Evolutionary conservation across 2,329 filamentous ascomycete genomes (phyloP).

Genomic region (Aspergillus piperis): DNA sequence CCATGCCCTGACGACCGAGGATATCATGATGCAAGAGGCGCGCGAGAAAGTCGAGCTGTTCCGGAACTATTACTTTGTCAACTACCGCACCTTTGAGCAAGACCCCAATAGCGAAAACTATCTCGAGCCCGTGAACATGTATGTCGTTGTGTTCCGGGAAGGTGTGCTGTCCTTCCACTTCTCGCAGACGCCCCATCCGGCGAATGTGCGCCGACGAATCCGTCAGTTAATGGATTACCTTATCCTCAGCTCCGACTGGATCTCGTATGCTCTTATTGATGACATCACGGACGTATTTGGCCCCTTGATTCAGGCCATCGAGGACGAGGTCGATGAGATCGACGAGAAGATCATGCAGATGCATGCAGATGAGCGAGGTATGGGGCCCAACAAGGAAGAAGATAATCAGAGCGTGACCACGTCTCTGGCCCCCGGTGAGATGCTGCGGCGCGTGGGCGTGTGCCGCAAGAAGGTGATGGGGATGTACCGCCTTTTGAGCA

Average conservation of each 20-base stretch:
- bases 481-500: constrained; percentile 86
- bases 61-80: constrained; percentile 97
- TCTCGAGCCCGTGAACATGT: constrained; percentile 95
- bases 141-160: constrained; percentile 93
- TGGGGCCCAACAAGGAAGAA: constrained; percentile 37
- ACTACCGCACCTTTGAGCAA: constrained; percentile 96
- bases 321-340: constrained; percentile 95
- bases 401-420: constrained; percentile 34
- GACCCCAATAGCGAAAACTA: constrained; percentile 87
- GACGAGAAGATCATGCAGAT: constrained; percentile 86
- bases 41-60: constrained; percentile 98
- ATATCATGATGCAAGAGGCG: constrained; percentile 96
- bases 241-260: constrained; percentile 93
- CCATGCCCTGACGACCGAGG: constrained; percentile 90
- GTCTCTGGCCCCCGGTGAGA: constrained; percentile 65
- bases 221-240: constrained; percentile 93
- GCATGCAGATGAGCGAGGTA: constrained; percentile 59
- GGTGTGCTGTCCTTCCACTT: constrained; percentile 97
- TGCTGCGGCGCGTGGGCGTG: constrained; percentile 89
- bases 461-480: constrained; percentile 98
- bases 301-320: constrained; percentile 87
- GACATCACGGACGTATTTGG: constrained; percentile 97
- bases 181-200: constrained; percentile 90
- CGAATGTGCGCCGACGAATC: constrained; percentile 91
- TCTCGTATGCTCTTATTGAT: constrained; percentile 96